Evolutionary conservation across 1,284 basidiomycete species (phyloP), one percentile per base, ranked within the genome.

Genomic region (Marasmius oreades): DNA sequence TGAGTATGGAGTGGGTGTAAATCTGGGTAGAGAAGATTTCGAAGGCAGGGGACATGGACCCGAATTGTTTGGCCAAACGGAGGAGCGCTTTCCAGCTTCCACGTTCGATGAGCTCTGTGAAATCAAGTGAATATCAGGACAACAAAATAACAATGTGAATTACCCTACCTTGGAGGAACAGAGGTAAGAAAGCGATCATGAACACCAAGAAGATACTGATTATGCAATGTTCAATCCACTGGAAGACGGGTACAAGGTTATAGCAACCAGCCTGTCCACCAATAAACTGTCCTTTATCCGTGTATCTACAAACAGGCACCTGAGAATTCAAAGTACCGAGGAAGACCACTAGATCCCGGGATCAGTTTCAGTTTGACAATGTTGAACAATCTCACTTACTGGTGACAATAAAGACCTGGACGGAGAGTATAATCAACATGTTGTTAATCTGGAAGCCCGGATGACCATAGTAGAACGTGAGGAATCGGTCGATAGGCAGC

Each of bases 401-500:
- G 12, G 88, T 90, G 43, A 94, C 74, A 69, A 97, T 83, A 81
- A 98, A 96, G 57, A 95, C 76, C 73, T 97, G 95, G 45, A 98
- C 92, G 52, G 95, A 94, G 64, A 95, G 73, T 67, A 98, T 97
- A 71, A 98, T 90, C 68, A 99, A 81, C 81, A 98, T 98, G 73
- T 99, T 99, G 82, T 99, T 98, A 78, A 99, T 95, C 71, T 98
- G 95, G 90, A 99, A 99, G 62, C 96, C 97, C 52, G 97, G 96
- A 75, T 99, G 96, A 52, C 93, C 96, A 71, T 99, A 99, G 80
- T 99, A 99, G 83, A 98, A 99, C 53, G 96, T 98, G 69, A 99
- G 78, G 89, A 99, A 99, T 53, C 97, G 89, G 71, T 99, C 97
- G 70, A 98, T 88, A 42, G 96, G 95, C 47, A 99, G 84, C 72